These are phyloP conservation scores for Pyricularia sp. DNA, from an alignment of 2,329 filamentous ascomycete genomes.

Conservation along the genomic window DNA sequence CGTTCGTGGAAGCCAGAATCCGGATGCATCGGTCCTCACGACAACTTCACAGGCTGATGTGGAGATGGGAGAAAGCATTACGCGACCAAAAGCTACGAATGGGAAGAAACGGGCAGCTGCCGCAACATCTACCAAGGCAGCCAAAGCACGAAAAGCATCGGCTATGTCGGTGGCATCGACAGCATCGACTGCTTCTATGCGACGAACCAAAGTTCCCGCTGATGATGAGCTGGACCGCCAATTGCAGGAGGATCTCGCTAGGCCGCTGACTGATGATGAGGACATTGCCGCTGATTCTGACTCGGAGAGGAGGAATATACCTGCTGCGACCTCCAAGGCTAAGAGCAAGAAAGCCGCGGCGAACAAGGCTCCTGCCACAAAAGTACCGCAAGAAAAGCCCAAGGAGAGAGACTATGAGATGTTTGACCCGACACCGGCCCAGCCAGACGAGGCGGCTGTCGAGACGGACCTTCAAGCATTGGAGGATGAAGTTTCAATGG, in stretches of 20 bases:
- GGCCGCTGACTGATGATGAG: conserved; percentile 40
- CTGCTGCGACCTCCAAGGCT: conserved; percentile 14
- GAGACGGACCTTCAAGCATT: conserved; percentile 37
- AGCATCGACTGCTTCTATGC: conserved; percentile 23
- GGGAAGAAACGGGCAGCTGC: conserved; percentile 26
- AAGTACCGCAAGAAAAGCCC: conserved; percentile 16
- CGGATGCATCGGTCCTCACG: conserved; percentile 22
- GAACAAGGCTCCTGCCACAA: conserved; percentile 13
- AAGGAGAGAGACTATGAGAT: conserved; percentile 29
- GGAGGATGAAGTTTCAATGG: conserved; percentile 33
- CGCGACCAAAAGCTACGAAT: conserved; percentile 14
- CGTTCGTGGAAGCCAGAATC: conserved; percentile 32
- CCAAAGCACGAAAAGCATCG: conserved; percentile 32
- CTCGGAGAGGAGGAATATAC: conserved; percentile 24
- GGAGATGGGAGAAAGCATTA: conserved; percentile 24
- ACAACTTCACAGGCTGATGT: conserved; percentile 23
- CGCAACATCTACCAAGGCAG: conserved; percentile 27
- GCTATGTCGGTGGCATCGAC: conserved; percentile 31
- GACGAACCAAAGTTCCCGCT: conserved; percentile 29
- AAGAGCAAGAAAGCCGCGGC: conserved; percentile 14
- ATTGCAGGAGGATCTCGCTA: conserved; percentile 51
- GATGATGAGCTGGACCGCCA: conserved; percentile 55
- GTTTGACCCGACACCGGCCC: conserved; percentile 34
- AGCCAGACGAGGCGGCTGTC: conserved; percentile 32
- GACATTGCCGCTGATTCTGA: conserved; percentile 33